Conservation (phyloP, 192 early-diverging fungal genomes). For the Dissophora globulifera region DNA sequence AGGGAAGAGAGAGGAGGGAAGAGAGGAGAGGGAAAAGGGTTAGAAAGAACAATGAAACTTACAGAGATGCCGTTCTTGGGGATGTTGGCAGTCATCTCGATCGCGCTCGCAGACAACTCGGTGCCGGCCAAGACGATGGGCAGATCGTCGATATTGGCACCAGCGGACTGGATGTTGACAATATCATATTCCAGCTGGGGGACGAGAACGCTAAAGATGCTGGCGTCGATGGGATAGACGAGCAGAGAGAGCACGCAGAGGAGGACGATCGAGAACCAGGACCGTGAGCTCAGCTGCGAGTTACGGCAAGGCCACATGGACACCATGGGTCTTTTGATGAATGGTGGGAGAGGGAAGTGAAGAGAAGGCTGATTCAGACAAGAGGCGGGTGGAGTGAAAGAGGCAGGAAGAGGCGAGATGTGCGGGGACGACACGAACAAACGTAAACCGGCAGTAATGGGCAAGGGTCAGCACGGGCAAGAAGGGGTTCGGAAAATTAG, state of each 20-base stretch:
- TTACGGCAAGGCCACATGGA: background rate
- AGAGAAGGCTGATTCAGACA: background rate
- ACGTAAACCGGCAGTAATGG: too few relatives aligned
- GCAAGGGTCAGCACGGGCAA: too few relatives aligned
- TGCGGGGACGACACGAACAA: too few relatives aligned
- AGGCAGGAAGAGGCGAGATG: background rate
- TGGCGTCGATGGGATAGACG: background rate
- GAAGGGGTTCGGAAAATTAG: too few relatives aligned
- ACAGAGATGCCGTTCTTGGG: conserved; percentile 25
- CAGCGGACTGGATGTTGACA: conserved; percentile 7
- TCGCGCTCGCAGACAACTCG: conserved; percentile 17
- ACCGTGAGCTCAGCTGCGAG: background rate
- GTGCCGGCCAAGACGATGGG: conserved; percentile 12
- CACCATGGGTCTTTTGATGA: conserved; percentile 8
- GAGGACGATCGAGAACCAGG: conserved; percentile 2
- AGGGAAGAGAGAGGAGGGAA: too few relatives aligned
- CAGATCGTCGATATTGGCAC: conserved; percentile 2
- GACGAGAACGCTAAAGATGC: conserved; percentile 17
- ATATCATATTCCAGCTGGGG: conserved; percentile 30
- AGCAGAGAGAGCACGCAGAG: background rate
- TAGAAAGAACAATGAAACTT: background rate
- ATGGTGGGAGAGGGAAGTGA: background rate
- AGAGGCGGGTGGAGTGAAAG: background rate
- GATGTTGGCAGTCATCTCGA: conserved; percentile 18
- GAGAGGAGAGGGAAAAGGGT: background rate